phyloP scores from a whole-genome alignment of 352 stramenopile species.

The Phytopythium chamaehyphon region DNA sequence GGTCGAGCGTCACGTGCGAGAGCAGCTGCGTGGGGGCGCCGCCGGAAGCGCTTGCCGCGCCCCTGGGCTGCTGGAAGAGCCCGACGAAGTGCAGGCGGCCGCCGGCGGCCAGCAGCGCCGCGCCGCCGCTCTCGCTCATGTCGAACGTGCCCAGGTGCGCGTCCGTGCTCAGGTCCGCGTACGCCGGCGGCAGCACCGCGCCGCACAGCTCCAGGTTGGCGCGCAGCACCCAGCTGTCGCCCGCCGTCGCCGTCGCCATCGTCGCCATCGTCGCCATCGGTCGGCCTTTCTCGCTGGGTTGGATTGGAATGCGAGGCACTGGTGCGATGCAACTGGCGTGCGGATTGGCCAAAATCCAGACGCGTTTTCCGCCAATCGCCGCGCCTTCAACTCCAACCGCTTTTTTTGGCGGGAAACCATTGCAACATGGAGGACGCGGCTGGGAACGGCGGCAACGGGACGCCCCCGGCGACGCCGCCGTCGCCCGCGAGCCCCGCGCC shows the following conservation, averaged over 20 bases:
- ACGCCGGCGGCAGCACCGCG: conserved; percentile 43
- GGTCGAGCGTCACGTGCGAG: conserved; percentile 55
- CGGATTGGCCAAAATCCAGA: neutral
- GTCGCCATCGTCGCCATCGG: too few relatives aligned
- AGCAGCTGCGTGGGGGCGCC: conserved; percentile 16
- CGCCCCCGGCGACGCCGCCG: conserved; percentile 53
- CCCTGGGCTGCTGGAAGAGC: conserved; percentile 33
- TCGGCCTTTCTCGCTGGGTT: too few relatives aligned
- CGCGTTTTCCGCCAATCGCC: too few relatives aligned
- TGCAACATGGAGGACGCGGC: conserved; percentile 2
- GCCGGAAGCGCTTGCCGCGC: neutral
- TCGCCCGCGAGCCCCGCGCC: conserved; percentile 55
- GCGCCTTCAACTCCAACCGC: too few relatives aligned
- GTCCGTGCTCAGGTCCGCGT: conserved; percentile 43
- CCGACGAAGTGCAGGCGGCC: conserved; percentile 51
- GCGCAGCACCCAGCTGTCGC: conserved; percentile 52
- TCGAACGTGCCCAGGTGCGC: conserved; percentile 66
- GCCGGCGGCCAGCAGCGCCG: conserved; percentile 40
- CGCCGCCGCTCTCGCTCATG: conserved; percentile 45
- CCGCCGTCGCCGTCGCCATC: too few relatives aligned
- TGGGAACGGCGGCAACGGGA: conserved; percentile 25
- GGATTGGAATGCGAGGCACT: too few relatives aligned
- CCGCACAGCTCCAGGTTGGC: conserved; percentile 58
- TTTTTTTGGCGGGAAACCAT: conserved; percentile 4
- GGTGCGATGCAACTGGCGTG: too few relatives aligned